A percentile compares a stretch with the other conserved stretches of the same genome.
Conservation (phyloP, 78 protist species). For the Acrasis kona region DNA sequence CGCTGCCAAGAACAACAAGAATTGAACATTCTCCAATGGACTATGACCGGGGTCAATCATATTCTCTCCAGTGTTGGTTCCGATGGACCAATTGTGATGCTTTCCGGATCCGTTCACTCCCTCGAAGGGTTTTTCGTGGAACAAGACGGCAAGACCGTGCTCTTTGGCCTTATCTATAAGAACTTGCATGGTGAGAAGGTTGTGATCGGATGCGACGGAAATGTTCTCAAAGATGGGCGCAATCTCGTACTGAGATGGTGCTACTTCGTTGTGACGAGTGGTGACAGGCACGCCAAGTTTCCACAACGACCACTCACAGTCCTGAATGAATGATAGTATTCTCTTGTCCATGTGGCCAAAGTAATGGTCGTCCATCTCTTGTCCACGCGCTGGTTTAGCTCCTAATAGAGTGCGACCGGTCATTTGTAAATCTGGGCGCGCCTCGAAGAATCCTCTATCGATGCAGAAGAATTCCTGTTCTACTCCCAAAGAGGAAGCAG, state of each 20-base stretch:
- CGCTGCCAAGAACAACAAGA: constrained; percentile 50
- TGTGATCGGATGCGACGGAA: constrained; percentile 72
- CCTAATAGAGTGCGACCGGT: constrained; percentile 73
- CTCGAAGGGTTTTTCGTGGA: constrained; percentile 90
- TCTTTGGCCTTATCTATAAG: constrained; percentile 10
- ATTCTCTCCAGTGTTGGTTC: constrained; percentile 51
- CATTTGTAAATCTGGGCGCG: constrained; percentile 69
- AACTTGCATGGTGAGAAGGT: constrained; percentile 75
- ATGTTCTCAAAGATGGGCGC: constrained; percentile 74
- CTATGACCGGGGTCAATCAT: constrained; percentile 48
- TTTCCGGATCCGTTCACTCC: constrained; percentile 86
- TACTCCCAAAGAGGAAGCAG: constrained; percentile 43
- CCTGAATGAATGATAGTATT: constrained; percentile 25
- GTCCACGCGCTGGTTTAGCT: constrained; percentile 65
- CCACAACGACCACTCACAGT: constrained; percentile 61
- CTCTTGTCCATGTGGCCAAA: constrained; percentile 60
- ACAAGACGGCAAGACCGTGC: constrained; percentile 56
- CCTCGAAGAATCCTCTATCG: constrained; percentile 49
- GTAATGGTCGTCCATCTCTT: constrained; percentile 84
- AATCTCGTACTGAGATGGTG: constrained; percentile 88
- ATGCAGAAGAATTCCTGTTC: constrained; percentile 88
- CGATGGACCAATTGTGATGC: constrained; percentile 84
- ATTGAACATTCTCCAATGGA: constrained; percentile 36
- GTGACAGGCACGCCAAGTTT: constrained; percentile 69
- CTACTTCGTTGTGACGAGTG: constrained; percentile 87